Evolutionary conservation across 1,139 yeast genomes (phyloP), one percentile per base, ranked within the genome.

Genomic region (Yamadazyma dendronema): DNA sequence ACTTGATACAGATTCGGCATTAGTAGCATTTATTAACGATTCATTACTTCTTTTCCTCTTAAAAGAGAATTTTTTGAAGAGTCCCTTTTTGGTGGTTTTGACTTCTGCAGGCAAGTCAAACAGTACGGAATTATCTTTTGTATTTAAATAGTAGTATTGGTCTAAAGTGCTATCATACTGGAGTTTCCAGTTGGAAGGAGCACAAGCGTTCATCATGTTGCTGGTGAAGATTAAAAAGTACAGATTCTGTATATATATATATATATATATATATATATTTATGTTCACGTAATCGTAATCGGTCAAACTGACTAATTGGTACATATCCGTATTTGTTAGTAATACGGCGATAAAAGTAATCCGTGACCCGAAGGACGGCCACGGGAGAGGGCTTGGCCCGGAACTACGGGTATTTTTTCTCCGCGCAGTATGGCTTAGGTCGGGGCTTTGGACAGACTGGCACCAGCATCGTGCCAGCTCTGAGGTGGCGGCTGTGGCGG

Each of bases 101-200:
- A 70, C 75, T 47, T 70, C 75, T 41, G 64, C 57, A 3, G 76
- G 75, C 30, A 57, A 57, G 45, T 70, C 75, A 44, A 67, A 70
- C 13, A 67, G 51, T 11, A 66, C 54, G 3, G 62, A 43, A 33
- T 61, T 59, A 35, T 63, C 67, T 21, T 44, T 41, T 13, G 56
- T 47, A 48, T 68, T 64, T 23, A 59, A 41, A 43, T 65, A 70
- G 50, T 69, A 69, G 43, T 64, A 56, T 46, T 67, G 70, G 30
- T 64, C 54, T 36, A 70, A 53, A 16, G 54, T 50, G 3, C 52
- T 41, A 46, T 70, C 75, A 47, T 52, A 70, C 36, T 50, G 50
- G 28, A 57, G 39, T 37, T 52, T 54, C 60, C 62, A 59, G 11
- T 30, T 14, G 12, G 27, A 8, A 7, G 4, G 6, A 14, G 30